A percentile compares a stretch with the other conserved stretches of the same genome.
phyloP scores from a whole-genome alignment of 2,329 filamentous ascomycete species.

The Apiospora marii region DNA sequence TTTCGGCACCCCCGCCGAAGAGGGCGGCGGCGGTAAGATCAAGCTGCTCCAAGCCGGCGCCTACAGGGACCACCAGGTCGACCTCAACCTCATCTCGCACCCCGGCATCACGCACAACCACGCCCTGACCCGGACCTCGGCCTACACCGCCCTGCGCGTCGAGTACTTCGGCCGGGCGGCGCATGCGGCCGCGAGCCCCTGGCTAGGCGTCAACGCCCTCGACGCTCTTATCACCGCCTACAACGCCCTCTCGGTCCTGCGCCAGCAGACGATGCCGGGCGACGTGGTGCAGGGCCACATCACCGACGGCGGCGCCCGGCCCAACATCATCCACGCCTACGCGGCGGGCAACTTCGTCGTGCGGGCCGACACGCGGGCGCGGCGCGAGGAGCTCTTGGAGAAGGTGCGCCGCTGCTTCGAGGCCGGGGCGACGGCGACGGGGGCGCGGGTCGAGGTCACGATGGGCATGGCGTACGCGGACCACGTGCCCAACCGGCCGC shows the following conservation, averaged over 20 bases:
- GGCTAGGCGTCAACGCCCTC: conserved; percentile 66
- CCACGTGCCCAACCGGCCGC: conserved; percentile 60
- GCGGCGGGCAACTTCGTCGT: conserved; percentile 43
- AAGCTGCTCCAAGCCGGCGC: conserved; percentile 53
- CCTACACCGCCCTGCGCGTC: conserved; percentile 57
- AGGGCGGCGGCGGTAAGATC: conserved; percentile 60
- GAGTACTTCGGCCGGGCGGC: conserved; percentile 63
- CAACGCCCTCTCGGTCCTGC: conserved; percentile 57
- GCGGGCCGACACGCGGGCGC: conserved; percentile 43
- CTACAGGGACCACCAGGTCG: conserved; percentile 48
- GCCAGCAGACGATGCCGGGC: conserved; percentile 63
- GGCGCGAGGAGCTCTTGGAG: conserved; percentile 48
- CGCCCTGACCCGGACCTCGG: conserved; percentile 59
- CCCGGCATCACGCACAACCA: conserved; percentile 52
- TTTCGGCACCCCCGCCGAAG: conserved; percentile 62
- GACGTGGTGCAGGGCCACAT: conserved; percentile 61
- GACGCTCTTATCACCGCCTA: conserved; percentile 62
- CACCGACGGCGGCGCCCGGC: conserved; percentile 57
- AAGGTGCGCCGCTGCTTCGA: conserved; percentile 56
- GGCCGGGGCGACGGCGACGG: conserved; percentile 57
- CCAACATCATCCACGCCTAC: conserved; percentile 64
- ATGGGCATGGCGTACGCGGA: conserved; percentile 56
- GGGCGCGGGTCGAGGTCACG: conserved; percentile 55
- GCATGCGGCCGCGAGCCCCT: conserved; percentile 64
- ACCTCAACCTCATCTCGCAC: conserved; percentile 52